Base-by-base conservation (phyloP, 2,329 filamentous ascomycete species). In the Colletotrichum orchidophilum region DNA sequence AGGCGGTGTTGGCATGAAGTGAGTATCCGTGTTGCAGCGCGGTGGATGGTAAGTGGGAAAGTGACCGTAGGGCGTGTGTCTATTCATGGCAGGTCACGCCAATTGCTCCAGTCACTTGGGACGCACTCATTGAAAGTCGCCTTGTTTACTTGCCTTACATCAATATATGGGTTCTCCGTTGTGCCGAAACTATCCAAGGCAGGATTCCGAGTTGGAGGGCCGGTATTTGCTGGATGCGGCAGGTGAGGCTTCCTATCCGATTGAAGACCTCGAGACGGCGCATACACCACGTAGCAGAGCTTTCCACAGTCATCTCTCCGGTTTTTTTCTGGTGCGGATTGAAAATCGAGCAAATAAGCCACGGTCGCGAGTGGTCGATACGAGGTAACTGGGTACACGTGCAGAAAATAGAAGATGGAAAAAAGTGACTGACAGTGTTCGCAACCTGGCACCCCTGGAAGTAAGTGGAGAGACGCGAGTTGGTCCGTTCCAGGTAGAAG, bases 401-500 rank as follows among this genome's bases (percentile, higher is more conserved):
- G 27, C 58, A 21, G 31, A 61, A 68, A 68, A 63, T 49, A 63
- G 64, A 49, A 59, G 58, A 9, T 13, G 33, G 29, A 49, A 11
- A 46, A n/a, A 59, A 55, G 50, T 58, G 68, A 52, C 58, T 67
- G 52, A 46, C 63, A 50, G 46, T 27, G 26, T 46, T 35, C 52
- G n/a, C 39, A 46, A 46, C 39, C 8, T n/a, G 39, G 18, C 39
- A 46, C 57, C 39, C 67, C 49, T 46, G 64, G 24, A 58, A 57
- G 27, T n/a, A 18, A 21, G 64, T 71, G 68, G 58, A 54, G 68
- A 57, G 68, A 54, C n/a, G 55, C 33, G 42, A 62, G 49, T 52
- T 61, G 50, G 35, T 33, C 57, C 63, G 67, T 67, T 70, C 57
- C 63, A 70, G 57, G 39, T 70, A 57, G 24, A 54, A 63, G 21